phyloP scores from a whole-genome alignment of 441 rosid species.

The Populus hybrid region DNA sequence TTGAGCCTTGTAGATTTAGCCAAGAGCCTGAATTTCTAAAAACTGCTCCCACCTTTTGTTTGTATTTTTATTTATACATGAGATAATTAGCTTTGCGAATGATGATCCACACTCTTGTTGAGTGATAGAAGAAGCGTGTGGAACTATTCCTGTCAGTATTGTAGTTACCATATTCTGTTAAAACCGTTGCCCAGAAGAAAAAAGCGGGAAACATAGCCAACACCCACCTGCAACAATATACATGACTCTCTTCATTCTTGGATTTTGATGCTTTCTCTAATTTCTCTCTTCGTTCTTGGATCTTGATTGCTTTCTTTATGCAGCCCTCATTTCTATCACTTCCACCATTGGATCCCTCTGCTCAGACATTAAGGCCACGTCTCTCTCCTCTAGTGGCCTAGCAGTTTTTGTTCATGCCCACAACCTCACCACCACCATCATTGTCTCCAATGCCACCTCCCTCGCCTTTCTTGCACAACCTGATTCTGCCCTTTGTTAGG shows the following conservation, averaged over 20 bases:
- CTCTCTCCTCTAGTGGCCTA: constrained; percentile 23
- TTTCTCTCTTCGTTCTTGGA: background rate
- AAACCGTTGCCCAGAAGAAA: constrained; percentile 4
- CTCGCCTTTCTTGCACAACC: constrained; percentile 20
- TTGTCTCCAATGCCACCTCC: background rate
- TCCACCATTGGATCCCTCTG: constrained; percentile 5
- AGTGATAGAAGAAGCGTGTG: background rate
- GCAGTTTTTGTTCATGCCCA: constrained; percentile 19
- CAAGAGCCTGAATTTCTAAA: background rate
- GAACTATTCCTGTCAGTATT: background rate
- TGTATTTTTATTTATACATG: no score
- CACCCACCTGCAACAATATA: background rate
- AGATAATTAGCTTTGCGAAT: no score
- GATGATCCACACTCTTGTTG: constrained; percentile 21
- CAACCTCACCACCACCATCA: constrained; percentile 7
- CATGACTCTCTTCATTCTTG: background rate
- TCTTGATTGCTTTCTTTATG: background rate
- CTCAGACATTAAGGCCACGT: constrained; percentile 16
- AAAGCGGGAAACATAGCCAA: background rate
- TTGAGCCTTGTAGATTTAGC: background rate
- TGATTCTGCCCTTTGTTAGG: constrained; percentile 13
- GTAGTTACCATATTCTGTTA: background rate
- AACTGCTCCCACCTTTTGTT: background rate
- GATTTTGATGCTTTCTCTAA: background rate
- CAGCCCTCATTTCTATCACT: background rate